phyloP scores from a whole-genome alignment of 2,329 filamentous ascomycete species.

The Monosporascus sp. region DNA sequence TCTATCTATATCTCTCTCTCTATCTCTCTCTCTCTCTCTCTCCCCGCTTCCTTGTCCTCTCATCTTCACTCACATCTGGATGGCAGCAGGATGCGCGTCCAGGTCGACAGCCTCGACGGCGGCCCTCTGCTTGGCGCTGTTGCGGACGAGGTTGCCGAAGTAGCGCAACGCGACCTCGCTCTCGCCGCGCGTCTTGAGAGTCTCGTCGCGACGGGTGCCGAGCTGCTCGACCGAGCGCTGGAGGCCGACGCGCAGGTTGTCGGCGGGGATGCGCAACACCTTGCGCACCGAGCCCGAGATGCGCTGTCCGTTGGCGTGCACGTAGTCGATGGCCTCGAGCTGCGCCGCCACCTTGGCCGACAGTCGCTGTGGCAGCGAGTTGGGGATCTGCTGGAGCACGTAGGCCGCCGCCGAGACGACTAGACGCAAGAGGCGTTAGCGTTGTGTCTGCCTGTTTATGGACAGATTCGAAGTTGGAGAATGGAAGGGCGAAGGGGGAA shows the following conservation, averaged over 20 bases:
- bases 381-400: slow-evolving; percentile 79
- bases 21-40: too few relatives aligned
- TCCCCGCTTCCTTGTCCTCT: too few relatives aligned
- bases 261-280: slow-evolving; percentile 80
- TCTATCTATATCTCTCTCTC: too few relatives aligned
- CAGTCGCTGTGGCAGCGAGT: slow-evolving; percentile 80
- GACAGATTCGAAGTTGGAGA: neutral
- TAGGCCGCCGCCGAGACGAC: slow-evolving; percentile 73
- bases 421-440: slow-evolving; percentile 35
- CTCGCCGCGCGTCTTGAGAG: slow-evolving; percentile 72
- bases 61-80: too few relatives aligned
- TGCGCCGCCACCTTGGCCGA: slow-evolving; percentile 78
- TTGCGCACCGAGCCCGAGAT: slow-evolving; percentile 83
- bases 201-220: slow-evolving; percentile 71
- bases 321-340: slow-evolving; percentile 81
- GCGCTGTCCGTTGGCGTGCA: slow-evolving; percentile 78
- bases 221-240: slow-evolving; percentile 84
- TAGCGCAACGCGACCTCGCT: slow-evolving; percentile 86
- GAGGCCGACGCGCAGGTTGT: slow-evolving; percentile 77
- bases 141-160: slow-evolving; percentile 77
- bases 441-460: slow-evolving; percentile 5
- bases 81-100: slow-evolving; percentile 42
- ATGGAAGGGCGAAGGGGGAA: too few relatives aligned
- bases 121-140: slow-evolving; percentile 48
- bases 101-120: slow-evolving; percentile 49